Evolutionary conservation across 1,284 basidiomycete genomes (phyloP).

Genomic region (Hortiboletus rubellus): DNA sequence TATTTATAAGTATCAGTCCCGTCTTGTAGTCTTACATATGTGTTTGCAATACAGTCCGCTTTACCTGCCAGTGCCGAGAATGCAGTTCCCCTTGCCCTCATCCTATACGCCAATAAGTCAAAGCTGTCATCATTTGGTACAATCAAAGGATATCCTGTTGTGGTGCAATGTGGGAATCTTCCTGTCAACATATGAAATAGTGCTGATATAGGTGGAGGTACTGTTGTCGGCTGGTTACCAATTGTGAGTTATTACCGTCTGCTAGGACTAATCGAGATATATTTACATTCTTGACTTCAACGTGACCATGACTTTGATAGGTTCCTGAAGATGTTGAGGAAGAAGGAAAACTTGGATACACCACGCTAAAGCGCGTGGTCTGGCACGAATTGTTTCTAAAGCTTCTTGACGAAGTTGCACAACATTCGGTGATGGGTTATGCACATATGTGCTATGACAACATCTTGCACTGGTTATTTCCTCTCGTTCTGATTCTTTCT

Average conservation of each 20-base stretch:
- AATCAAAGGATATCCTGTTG: slow-evolving; percentile 44
- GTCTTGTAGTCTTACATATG: not conserved
- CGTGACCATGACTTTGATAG: slow-evolving; percentile 13
- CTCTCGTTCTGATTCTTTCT: slow-evolving; percentile 17
- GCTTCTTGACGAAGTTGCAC: slow-evolving; percentile 10
- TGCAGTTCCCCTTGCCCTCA: slow-evolving; percentile 3
- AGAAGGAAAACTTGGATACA: slow-evolving; percentile 31
- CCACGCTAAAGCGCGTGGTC: slow-evolving; percentile 36
- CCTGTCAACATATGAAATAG: slow-evolving; percentile 40
- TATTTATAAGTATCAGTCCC: not conserved
- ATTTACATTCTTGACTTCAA: no score
- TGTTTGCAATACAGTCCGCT: no score
- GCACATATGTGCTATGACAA: slow-evolving; percentile 5
- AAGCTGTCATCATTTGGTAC: slow-evolving; percentile 22
- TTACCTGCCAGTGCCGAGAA: not conserved
- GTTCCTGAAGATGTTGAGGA: slow-evolving; percentile 31
- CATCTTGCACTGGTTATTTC: slow-evolving; percentile 9
- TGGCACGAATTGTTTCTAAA: slow-evolving; percentile 30
- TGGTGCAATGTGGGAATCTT: slow-evolving; percentile 41
- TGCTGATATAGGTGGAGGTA: slow-evolving; percentile 39
- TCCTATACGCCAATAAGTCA: slow-evolving; percentile 22
- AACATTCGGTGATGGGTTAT: slow-evolving; percentile 5
- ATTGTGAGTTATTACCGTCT: slow-evolving; percentile 30
- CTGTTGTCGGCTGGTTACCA: slow-evolving; percentile 46
- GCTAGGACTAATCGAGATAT: no score